A percentile compares a stretch with the other conserved stretches of the same genome.
phyloP scores from a whole-genome alignment of 2,329 filamentous ascomycete genomes.

The Phialemoniopsis sp. region DNA sequence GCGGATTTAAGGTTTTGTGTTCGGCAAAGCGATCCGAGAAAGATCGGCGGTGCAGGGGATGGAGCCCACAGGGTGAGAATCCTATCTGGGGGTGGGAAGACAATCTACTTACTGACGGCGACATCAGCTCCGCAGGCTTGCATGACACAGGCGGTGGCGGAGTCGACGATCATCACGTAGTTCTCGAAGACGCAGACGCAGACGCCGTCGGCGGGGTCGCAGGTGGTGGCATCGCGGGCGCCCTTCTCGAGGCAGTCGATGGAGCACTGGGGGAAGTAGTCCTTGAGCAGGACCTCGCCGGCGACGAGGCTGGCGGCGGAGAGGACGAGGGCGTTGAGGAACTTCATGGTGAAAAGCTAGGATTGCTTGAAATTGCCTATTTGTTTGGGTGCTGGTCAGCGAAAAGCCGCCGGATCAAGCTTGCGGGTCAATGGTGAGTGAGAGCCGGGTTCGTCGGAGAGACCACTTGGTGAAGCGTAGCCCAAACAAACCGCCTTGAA shows the following conservation, averaged over 20 bases:
- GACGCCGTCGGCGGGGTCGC: slow-evolving; percentile 22
- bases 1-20: no score
- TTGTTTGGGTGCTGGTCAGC: no score
- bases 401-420: no score
- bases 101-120: slow-evolving; percentile 29
- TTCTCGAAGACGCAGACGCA: slow-evolving; percentile 26
- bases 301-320: slow-evolving; percentile 22
- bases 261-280: slow-evolving; percentile 31
- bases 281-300: slow-evolving; percentile 22
- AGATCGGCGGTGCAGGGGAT: no score
- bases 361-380: no score
- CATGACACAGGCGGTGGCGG: slow-evolving; percentile 29
- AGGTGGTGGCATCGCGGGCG: slow-evolving; percentile 22
- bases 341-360: slow-evolving; percentile 9
- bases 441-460: no score
- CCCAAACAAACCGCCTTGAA: no score
- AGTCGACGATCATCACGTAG: slow-evolving; percentile 23
- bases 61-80: no score
- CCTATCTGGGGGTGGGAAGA: not conserved
- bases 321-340: slow-evolving; percentile 17
- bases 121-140: slow-evolving; percentile 26
- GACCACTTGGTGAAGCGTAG: no score
- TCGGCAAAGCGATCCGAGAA: no score
- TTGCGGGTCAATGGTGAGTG: no score
- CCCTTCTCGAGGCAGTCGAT: slow-evolving; percentile 27